These are phyloP conservation scores for Phytopythium boreale DNA, from an alignment of 352 stramenopile genomes.

Conservation along the genomic window DNA sequence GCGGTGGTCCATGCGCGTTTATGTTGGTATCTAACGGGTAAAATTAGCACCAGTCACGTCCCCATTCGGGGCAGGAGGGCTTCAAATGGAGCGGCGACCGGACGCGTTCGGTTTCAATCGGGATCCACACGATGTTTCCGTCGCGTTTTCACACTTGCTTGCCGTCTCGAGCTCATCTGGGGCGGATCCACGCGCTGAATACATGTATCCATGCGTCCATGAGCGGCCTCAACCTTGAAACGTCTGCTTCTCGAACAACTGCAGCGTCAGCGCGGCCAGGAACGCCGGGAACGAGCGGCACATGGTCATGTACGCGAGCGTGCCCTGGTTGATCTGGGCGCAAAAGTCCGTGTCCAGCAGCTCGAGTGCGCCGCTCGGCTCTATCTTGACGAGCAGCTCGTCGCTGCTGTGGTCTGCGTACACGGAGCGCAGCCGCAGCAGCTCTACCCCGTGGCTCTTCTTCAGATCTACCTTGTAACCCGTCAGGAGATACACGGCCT, in stretches of 20 bases:
- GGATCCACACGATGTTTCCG: background rate
- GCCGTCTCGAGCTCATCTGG: too few species aligned
- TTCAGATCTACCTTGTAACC: slow-evolving; percentile 88
- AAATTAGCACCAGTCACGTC: background rate
- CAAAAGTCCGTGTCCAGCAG: slow-evolving; percentile 84
- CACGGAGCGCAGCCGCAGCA: slow-evolving; percentile 74
- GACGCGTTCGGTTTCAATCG: background rate
- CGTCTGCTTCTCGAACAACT: slow-evolving; percentile 90
- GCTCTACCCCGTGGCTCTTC: slow-evolving; percentile 73
- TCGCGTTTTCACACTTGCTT: too few species aligned
- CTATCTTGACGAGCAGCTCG: slow-evolving; percentile 83
- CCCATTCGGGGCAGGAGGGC: too few species aligned
- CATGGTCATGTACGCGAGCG: slow-evolving; percentile 67
- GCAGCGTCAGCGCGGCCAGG: slow-evolving; percentile 81
- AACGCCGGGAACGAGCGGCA: slow-evolving; percentile 90
- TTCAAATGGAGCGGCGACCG: too few species aligned
- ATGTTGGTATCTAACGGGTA: background rate
- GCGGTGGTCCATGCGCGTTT: too few species aligned
- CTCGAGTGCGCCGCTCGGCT: slow-evolving; percentile 66
- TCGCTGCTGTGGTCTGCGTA: slow-evolving; percentile 86
- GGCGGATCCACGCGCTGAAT: background rate
- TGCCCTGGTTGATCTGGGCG: slow-evolving; percentile 46
- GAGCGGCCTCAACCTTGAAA: slow-evolving; percentile 48
- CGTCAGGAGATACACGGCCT: slow-evolving; percentile 87
- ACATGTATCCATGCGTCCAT: background rate